Percentiles rank a stretch among this genome's conserved stretches.
These are phyloP conservation scores for Cercophora samala DNA, from an alignment of 495 filamentous ascomycete genomes.

Conservation along the genomic window DNA sequence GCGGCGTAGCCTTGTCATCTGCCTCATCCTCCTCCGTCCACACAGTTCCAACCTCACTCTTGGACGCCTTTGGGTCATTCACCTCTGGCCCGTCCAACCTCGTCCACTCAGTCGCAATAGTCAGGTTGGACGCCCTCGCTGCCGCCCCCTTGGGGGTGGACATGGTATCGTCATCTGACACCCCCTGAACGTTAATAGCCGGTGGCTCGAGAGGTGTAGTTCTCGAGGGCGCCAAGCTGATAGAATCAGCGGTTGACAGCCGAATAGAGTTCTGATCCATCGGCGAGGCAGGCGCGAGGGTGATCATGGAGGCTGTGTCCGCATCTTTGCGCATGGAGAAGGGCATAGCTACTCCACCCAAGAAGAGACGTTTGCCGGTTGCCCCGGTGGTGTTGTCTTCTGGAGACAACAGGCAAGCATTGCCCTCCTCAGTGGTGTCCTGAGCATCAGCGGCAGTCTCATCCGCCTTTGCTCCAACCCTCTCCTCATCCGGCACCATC, in stretches of 20 bases:
- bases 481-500: constrained; percentile 16
- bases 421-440: background rate
- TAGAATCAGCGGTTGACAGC: constrained; percentile 9
- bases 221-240: background rate
- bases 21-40: background rate
- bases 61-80: background rate
- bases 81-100: background rate
- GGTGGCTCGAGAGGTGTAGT: background rate
- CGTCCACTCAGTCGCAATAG: background rate
- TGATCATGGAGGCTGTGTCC: constrained; percentile 55
- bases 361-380: constrained; percentile 46
- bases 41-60: background rate
- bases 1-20: constrained; percentile 2
- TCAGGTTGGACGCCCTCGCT: background rate
- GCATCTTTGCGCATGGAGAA: constrained; percentile 48
- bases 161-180: background rate
- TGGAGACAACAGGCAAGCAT: constrained; percentile 19
- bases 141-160: background rate
- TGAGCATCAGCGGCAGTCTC: background rate
- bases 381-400: constrained; percentile 29
- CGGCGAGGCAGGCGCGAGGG: constrained; percentile 35
- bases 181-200: background rate
- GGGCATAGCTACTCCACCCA: constrained; percentile 50
- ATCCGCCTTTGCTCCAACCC: background rate
- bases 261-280: constrained; percentile 25